These are phyloP conservation scores for Somion occarium DNA, from an alignment of 1,284 basidiomycete species.

Conservation along the genomic window DNA sequence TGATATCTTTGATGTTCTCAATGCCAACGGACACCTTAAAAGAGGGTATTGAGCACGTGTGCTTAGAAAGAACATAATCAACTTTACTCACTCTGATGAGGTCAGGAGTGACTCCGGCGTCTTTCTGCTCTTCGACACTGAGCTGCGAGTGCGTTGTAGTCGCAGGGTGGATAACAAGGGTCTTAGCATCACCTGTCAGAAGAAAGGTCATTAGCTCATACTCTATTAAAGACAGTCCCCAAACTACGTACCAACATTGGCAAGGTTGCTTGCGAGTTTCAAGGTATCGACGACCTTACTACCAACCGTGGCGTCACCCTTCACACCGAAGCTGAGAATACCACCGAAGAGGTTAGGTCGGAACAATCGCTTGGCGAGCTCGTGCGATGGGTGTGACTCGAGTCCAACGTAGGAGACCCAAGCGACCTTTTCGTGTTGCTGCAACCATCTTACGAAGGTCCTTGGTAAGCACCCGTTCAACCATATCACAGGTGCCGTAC, in stretches of 20 bases:
- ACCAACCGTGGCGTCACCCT: conserved; percentile 57
- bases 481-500: conserved; percentile 13
- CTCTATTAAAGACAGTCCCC: background rate
- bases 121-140: conserved; percentile 59
- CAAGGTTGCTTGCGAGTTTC: conserved; percentile 71
- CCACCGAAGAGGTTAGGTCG: conserved; percentile 66
- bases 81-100: conserved; percentile 62
- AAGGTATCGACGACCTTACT: conserved; percentile 72
- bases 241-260: conserved; percentile 59
- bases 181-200: conserved; percentile 61
- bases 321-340: conserved; percentile 79
- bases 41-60: background rate
- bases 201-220: background rate
- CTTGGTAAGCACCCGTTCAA: conserved; percentile 11
- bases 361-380: conserved; percentile 54
- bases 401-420: conserved; percentile 88
- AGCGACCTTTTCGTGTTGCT: conserved; percentile 63
- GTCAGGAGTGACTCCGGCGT: conserved; percentile 76
- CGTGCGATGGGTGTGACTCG: conserved; percentile 58
- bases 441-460: conserved; percentile 47
- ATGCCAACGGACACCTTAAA: conserved; percentile 68
- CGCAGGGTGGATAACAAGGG: conserved; percentile 79
- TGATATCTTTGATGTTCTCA: conserved; percentile 82
- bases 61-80: background rate
- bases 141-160: conserved; percentile 85